Base-by-base conservation (phyloP, 805 yeast species). In the Kodamaea leandrae region DNA sequence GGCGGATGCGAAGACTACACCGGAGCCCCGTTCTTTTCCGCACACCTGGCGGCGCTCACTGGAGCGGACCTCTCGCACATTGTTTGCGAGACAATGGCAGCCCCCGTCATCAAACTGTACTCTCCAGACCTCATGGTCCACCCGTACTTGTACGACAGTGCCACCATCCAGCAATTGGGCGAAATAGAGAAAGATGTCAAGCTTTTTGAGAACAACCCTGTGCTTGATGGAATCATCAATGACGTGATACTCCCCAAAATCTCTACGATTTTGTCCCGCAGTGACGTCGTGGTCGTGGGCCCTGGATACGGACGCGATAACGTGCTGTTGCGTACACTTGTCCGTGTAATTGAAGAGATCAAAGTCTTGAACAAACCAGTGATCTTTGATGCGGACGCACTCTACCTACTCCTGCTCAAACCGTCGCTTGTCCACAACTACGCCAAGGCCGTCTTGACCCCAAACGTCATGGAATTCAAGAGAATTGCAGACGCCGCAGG, bases 1-100 rank as follows among this genome's bases (percentile, higher is more conserved):
- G 99, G 99, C 16, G 99, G 99, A 1, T 83, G 93, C 60, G 90
- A 86, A 59, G 97, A 91, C 59, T 91, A 89, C 59, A 90, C 97
- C 0, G 99, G 99, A 0, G 99, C 99, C 0, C 98, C 98, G 2
- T 93, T 72, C 61, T 93, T 93, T 60, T 76, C 95, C 25, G 85
- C 95, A 4, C 83, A 85, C 58, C 85, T 96, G 1, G 78, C 95
- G 1, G 86, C 95, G 2, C 63, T 84, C 26, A 72, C 83, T 37
- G 99, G 99, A 1, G 83, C 89, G 39, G 99, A 91, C 58, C 70
- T 93, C 66, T 77, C 91, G 26, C 98, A 91, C 61, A 74, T 91
- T 7, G 73, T 93, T n/a, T 93, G 98, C 64, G 95, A 88, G 50
- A 61, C 66, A 37, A 64, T 68, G 21, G 97, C 97, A 1, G 90